phyloP scores from a whole-genome alignment of 2,329 filamentous ascomycete genomes.

The Aspergillus alliaceus region DNA sequence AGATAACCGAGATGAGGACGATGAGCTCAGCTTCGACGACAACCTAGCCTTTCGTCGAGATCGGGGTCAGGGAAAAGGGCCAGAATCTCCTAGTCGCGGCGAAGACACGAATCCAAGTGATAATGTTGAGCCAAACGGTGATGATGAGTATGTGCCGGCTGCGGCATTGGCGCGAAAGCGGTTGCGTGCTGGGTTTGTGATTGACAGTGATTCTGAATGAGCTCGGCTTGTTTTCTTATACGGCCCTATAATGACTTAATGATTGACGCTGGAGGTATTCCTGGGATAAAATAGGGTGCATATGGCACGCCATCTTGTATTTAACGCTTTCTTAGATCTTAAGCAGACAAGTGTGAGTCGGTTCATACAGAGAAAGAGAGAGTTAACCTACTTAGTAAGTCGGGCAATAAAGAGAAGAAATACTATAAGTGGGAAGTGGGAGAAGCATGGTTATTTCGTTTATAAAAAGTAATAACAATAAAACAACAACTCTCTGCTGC shows the following conservation, averaged over 20 bases:
- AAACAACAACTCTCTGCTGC: too few species aligned
- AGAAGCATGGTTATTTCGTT: too few species aligned
- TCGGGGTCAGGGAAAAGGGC: slow-evolving; percentile 20
- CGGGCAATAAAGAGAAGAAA: too few species aligned
- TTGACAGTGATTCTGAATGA: slow-evolving; percentile 47
- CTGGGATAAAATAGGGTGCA: too few species aligned
- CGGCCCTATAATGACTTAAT: slow-evolving; percentile 26
- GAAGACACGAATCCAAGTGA: neutral
- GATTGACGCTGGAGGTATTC: slow-evolving; percentile 16
- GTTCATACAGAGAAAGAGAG: too few species aligned
- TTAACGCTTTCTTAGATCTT: too few species aligned
- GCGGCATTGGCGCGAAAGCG: slow-evolving; percentile 32
- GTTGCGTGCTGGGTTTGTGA: slow-evolving; percentile 41
- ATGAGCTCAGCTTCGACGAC: slow-evolving; percentile 36
- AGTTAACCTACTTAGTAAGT: too few species aligned
- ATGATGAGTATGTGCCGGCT: slow-evolving; percentile 34
- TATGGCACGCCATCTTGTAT: neutral
- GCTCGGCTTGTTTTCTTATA: neutral
- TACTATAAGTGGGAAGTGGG: too few species aligned
- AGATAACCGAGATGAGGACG: slow-evolving; percentile 19
- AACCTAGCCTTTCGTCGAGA: slow-evolving; percentile 34
- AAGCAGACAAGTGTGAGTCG: too few species aligned
- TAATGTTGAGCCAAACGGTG: slow-evolving; percentile 17
- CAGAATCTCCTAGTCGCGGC: slow-evolving; percentile 1
- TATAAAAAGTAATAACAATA: too few species aligned